Percentiles rank a stretch among this genome's conserved stretches.
phyloP scores from a whole-genome alignment of 768 basidiomycete genomes.

The Dentipellis sp. region DNA sequence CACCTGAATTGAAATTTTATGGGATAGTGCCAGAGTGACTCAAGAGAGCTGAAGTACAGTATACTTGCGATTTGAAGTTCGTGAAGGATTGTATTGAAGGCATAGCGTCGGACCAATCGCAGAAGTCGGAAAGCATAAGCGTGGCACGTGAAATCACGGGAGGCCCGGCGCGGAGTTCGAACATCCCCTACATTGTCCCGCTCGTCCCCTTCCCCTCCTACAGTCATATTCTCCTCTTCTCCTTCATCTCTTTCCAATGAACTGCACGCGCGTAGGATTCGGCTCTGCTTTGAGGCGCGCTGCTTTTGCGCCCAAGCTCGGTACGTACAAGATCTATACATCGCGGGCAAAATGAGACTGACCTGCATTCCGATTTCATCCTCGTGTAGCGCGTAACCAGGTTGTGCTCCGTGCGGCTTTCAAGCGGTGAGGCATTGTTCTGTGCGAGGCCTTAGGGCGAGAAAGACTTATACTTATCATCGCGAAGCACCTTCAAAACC shows the following conservation, averaged over 20 bases:
- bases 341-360: no score
- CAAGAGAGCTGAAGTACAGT: neutral
- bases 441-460: neutral
- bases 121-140: neutral
- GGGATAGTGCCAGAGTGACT: neutral
- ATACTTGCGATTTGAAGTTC: neutral
- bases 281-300: slow-evolving; percentile 45
- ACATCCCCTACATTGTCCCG: neutral
- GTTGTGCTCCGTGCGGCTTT: slow-evolving; percentile 4
- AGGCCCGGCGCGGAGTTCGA: neutral
- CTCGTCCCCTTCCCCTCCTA: neutral
- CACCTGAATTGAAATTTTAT: neutral
- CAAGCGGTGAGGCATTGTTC: slow-evolving; percentile 13
- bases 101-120: neutral
- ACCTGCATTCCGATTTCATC: no score
- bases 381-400: slow-evolving; percentile 14
- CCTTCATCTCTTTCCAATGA: slow-evolving; percentile 18
- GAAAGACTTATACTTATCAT: neutral
- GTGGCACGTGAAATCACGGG: neutral
- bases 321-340: slow-evolving; percentile 14
- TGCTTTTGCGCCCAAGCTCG: slow-evolving; percentile 26
- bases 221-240: neutral
- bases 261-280: slow-evolving; percentile 44
- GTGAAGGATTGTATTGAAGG: neutral
- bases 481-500: slow-evolving; percentile 46